Base-by-base conservation (phyloP, 345 rosid genomes). In the Fremontodendron californicum region DNA sequence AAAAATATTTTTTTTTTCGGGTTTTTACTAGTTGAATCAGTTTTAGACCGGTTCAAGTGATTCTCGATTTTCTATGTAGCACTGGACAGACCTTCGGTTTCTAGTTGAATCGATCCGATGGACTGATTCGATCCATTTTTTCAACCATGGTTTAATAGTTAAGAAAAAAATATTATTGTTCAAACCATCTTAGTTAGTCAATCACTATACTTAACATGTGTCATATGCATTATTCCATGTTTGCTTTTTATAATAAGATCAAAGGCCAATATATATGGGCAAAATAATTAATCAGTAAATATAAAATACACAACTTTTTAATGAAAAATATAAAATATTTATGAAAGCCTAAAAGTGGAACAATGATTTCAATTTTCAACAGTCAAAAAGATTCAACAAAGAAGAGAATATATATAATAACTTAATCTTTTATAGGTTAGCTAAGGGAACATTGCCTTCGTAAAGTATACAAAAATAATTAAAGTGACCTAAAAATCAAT, bases 301-400 rank as follows among this genome's bases (percentile, higher is more conserved):
- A 61, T 4, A 64, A 64, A 63, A 16, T 35, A 1, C 5, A 16
- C 23, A 64, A 9, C 27, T 64, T 64, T 35, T 37, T 8, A 64
- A 64, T 64, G 15, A 42, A 37, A 63, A 35, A 63, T 39, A 37
- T 37, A 37, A 37, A 64, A 1, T 65, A 39, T n/a, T 40, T n/a
- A 65, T 48, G 6, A 23, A 73, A 67, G 64, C 49, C 37, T 27
- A 71, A 72, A 75, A 68, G 77, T 46, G 71, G 66, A 73, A 37
- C 77, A 78, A 67, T 75, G 72, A 77, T 68, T 73, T 57, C 82
- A 55, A n/a, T n/a, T n/a, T n/a, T n/a, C n/a, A n/a, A n/a, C n/a
- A 76, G 79, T 85, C 60, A 78, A 85, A 82, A 80, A 74, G 80
- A 60, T 27, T 43, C 7, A 67, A 51, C 25, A 72, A 45, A 78